Evolutionary conservation across 192 early-diverging fungal species (phyloP).

Genomic region (Linnemannia hyalina): DNA sequence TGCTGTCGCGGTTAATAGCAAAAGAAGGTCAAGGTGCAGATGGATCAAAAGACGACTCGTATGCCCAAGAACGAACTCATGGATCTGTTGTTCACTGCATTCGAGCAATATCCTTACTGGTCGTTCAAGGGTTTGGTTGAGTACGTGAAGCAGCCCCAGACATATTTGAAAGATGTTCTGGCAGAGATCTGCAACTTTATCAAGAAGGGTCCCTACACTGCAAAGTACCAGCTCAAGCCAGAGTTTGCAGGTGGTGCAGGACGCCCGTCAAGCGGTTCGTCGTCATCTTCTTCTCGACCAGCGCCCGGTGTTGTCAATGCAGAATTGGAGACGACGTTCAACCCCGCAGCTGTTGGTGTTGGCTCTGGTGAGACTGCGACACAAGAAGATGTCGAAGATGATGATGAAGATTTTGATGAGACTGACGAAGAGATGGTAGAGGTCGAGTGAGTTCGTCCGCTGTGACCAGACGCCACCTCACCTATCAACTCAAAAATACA

Average conservation of each 20-base stretch:
- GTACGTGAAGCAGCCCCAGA: slow-evolving; percentile 83
- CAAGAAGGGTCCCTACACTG: slow-evolving; percentile 87
- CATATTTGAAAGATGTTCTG: slow-evolving; percentile 88
- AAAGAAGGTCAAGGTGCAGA: slow-evolving; percentile 62
- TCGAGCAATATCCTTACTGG: slow-evolving; percentile 87
- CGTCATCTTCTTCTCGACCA: background rate
- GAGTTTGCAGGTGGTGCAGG: slow-evolving; percentile 74
- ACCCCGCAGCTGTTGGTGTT: slow-evolving; percentile 48
- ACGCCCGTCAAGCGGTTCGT: background rate
- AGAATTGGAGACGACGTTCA: slow-evolving; percentile 48
- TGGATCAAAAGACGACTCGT: slow-evolving; percentile 84
- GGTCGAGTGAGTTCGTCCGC: background rate
- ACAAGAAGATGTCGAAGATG: slow-evolving; percentile 55
- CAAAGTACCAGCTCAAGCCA: slow-evolving; percentile 86
- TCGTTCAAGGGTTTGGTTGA: slow-evolving; percentile 88
- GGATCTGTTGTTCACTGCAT: slow-evolving; percentile 85
- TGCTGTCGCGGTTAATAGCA: slow-evolving; percentile 42
- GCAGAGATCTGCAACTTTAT: slow-evolving; percentile 83
- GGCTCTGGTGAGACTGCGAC: slow-evolving; percentile 39
- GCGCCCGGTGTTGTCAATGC: slow-evolving; percentile 10
- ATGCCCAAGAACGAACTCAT: slow-evolving; percentile 89
- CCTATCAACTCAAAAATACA: background rate
- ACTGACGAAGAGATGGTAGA: slow-evolving; percentile 46
- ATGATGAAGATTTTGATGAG: slow-evolving; percentile 59
- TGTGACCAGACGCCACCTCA: background rate